Base-by-base conservation (phyloP, 371 early-diverging fungal genomes). In the Saksenaea vasiformis region DNA sequence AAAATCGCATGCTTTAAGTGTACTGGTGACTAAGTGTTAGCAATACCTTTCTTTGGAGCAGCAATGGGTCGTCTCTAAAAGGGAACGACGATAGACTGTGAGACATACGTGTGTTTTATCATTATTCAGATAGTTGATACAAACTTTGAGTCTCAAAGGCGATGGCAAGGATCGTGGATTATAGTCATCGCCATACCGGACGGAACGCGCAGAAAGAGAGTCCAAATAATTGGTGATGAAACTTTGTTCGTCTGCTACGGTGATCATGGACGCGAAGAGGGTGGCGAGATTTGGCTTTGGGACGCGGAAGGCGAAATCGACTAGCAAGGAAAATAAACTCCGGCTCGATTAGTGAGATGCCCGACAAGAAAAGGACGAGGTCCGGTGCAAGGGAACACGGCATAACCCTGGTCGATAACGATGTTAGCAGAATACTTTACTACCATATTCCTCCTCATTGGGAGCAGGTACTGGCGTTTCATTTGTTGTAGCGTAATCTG, bases 121-220 rank as follows among this genome's bases (percentile, higher is more conserved):
- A 4, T 31, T 31, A 31, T 31, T 31, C 7, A 2, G 31, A 7
- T 31, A 7, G 31, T 31, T 31, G 31, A 38, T 39, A 57, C 22
- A 14, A 71, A 79, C 82, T 74, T 82, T 82, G 27, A 82, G 66
- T 62, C 70, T 69, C 39, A 67, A 58, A 39, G 72, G 64, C 24
- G 64, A 56, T 19, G 72, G 76, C n/a, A 72, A 56, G 15, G 57
- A 38, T 43, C 71, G 77, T n/a, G 77, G 53, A 56, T 61, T 63
- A 44, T 79, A 79, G 60, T 79, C 78, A 41, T 72, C 34, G 15
- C 76, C 79, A 66, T 67, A 82, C 22, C 83, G 69, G 8, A 82
- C 83, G 26, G 80, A 76, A n/a, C 76, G 76, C 1, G 61, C 55
- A 36, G 83, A 82, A 22, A 82, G 69, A 28, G 43, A 59, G 5